These are phyloP conservation scores for Ilex paraguariensis DNA, from an alignment of 305 asterid genomes.

Conservation along the genomic window DNA sequence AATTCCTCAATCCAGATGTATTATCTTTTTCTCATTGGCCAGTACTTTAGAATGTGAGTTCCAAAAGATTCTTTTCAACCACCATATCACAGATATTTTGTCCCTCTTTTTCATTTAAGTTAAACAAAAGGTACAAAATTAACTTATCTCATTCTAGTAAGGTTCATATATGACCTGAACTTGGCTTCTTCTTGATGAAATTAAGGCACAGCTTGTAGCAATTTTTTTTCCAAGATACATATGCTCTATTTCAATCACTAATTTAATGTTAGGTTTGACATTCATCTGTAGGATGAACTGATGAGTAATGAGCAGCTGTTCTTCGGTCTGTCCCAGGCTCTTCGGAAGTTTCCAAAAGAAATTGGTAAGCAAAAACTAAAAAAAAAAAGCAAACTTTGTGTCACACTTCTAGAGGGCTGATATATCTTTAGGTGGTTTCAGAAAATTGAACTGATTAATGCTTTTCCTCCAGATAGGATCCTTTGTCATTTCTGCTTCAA, in stretches of 20 bases:
- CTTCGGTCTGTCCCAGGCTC: constrained; percentile 97
- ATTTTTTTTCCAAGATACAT: background rate
- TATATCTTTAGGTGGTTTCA: constrained; percentile 6
- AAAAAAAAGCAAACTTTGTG: background rate
- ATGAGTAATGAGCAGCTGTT: constrained; percentile 93
- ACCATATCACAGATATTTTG: too few species aligned
- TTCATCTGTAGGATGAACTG: constrained; percentile 69
- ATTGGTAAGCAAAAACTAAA: constrained; percentile 46
- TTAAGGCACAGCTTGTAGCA: background rate
- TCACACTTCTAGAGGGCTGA: background rate
- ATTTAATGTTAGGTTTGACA: constrained; percentile 8
- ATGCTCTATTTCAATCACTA: constrained; percentile 2
- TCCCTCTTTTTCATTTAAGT: too few species aligned
- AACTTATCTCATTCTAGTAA: too few species aligned
- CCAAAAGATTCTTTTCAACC: too few species aligned
- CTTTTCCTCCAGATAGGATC: constrained; percentile 71
- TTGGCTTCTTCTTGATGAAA: background rate
- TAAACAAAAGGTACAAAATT: too few species aligned
- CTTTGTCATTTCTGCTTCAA: constrained; percentile 97
- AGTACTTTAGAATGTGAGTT: too few species aligned
- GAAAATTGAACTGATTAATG: constrained; percentile 14
- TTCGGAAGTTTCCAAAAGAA: constrained; percentile 93
- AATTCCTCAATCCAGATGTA: too few species aligned
- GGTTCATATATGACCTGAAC: background rate
- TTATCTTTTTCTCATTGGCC: too few species aligned